A percentile compares a stretch with the other conserved stretches of the same genome.
Conservation (phyloP, 192 early-diverging fungal genomes). For the Helicostylum pulchrum region DNA sequence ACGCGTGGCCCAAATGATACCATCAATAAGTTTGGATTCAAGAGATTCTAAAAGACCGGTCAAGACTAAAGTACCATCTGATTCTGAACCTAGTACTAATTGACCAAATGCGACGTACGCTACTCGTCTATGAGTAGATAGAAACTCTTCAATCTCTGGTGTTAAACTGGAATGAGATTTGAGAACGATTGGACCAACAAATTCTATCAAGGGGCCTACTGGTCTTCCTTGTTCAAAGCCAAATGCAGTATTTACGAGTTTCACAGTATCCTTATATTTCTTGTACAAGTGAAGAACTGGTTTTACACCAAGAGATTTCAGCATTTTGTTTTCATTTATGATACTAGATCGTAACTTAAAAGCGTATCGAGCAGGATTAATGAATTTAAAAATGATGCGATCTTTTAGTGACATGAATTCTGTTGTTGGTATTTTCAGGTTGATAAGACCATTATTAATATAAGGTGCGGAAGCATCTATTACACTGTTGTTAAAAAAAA, state of each 20-base stretch:
- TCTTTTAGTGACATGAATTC: neutral
- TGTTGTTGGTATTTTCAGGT: neutral
- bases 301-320: neutral
- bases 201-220: slow-evolving; percentile 25
- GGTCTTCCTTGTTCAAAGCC: slow-evolving; percentile 28
- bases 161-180: slow-evolving; percentile 17
- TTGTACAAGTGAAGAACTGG: neutral
- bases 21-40: slow-evolving; percentile 27
- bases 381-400: neutral
- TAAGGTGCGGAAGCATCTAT: slow-evolving; percentile 20
- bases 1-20: slow-evolving; percentile 32
- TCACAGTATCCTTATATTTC: slow-evolving; percentile 6
- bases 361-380: neutral
- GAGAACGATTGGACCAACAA: slow-evolving; percentile 37
- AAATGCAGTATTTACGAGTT: slow-evolving; percentile 25
- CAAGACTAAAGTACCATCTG: slow-evolving; percentile 21
- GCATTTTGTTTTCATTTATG: neutral
- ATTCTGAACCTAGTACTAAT: neutral
- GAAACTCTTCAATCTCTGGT: neutral
- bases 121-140: slow-evolving; percentile 15
- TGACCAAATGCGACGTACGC: slow-evolving; percentile 37
- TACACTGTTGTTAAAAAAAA: no score
- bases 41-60: slow-evolving; percentile 24
- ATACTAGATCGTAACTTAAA: no score
- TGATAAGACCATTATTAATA: slow-evolving; percentile 5